Conservation (phyloP, 305 asterid species). For the Coffea humblotiana region DNA sequence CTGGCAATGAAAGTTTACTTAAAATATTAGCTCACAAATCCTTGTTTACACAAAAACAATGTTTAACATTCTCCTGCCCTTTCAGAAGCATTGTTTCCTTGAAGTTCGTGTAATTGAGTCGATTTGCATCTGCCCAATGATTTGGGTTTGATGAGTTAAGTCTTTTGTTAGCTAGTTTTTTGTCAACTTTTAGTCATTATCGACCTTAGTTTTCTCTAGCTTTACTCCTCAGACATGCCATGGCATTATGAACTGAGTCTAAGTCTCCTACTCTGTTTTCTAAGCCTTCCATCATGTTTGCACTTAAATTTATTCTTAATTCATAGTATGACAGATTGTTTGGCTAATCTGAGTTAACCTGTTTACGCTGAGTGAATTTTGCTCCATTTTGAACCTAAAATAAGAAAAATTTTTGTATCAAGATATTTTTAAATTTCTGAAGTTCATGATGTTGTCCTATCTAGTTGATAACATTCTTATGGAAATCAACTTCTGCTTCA, state of each 20-base stretch:
- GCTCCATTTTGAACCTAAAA: background rate
- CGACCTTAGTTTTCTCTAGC: background rate
- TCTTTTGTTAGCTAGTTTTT: background rate
- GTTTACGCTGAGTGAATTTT: background rate
- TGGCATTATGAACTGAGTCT: too few species aligned
- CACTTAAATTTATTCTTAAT: background rate
- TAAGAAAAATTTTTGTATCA: background rate
- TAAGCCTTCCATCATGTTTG: background rate
- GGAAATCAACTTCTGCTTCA: conserved; percentile 3
- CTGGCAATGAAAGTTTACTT: background rate
- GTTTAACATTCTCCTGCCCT: background rate
- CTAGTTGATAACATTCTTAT: background rate
- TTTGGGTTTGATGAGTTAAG: background rate
- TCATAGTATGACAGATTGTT: background rate
- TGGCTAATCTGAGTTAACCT: background rate
- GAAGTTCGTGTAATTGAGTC: background rate
- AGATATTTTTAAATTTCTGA: background rate
- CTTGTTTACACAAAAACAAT: background rate
- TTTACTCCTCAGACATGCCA: background rate
- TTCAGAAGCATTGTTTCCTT: too few species aligned
- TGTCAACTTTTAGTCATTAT: background rate
- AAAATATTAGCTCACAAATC: background rate
- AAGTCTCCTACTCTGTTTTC: too few species aligned
- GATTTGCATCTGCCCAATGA: background rate
- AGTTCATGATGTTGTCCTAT: background rate